Base-by-base conservation (phyloP, 371 early-diverging fungal genomes). In the Actinomortierella wolfii region DNA sequence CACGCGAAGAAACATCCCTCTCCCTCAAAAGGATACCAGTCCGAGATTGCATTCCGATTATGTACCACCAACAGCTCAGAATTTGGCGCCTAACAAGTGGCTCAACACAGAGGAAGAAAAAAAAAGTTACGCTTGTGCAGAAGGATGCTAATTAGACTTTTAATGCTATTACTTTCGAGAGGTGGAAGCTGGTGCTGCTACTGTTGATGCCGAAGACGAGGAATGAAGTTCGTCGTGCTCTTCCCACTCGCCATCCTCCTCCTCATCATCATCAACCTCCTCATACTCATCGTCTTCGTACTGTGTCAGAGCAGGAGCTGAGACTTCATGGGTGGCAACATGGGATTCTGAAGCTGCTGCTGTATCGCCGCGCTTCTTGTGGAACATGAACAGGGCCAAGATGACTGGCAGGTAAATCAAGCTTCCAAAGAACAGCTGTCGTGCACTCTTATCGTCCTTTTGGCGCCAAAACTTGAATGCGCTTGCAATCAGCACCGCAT, bases 381-480 rank as follows among this genome's bases (percentile, higher is more conserved):
- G 97, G 20, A 91, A 59, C 87, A 97, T 89, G 79, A 97, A 80
- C 47, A 97, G 80, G 3, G 86, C 92, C 51, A 97, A 71, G 24
- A 93, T 63, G 1, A 96, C 78, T 0, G 97, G 97, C 59, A 98
- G 74, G 67, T 97, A 93, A 34, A 94, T 80, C 44, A 98, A 63
- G 67, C 92, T 92, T 29, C 87, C 88, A 80, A 97, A 98, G 78
- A 98, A 97, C 59, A 97, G 76, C 41, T 88, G 85, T n/a, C 95
- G 76, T 21, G 92, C 94, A 4, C 83, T 85, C 76, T 90, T 91
- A 48, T 94, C 92, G 62, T 87, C 88, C 47, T 89, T 81, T 21
- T 86, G 69, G 39, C 80, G 68, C 92, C 92, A 93, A 71, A 97
- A 98, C 56, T 71, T 71, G 47, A 68, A 85, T 7, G 97, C 93